Evolutionary conservation across 768 basidiomycete species (phyloP).

Genomic region (Tylopilus felleus): DNA sequence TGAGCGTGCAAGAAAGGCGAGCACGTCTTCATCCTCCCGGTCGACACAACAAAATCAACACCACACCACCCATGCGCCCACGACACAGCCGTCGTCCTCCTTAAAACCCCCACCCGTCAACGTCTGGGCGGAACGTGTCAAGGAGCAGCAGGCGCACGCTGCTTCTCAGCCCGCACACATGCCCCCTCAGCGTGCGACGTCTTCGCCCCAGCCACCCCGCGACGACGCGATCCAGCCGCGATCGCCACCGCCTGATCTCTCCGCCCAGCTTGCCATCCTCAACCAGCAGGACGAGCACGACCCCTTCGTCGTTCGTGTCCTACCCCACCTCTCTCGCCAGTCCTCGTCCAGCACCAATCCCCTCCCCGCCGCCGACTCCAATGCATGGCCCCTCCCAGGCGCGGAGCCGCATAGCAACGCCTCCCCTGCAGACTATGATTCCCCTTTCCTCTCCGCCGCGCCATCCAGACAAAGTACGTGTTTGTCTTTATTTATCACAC

Average conservation of each 20-base stretch:
- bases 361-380: constrained; percentile 17
- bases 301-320: constrained; percentile 43
- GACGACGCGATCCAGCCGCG: constrained; percentile 18
- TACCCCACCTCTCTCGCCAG: constrained; percentile 32
- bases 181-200: constrained; percentile 9
- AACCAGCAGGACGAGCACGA: constrained; percentile 35
- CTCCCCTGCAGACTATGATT: constrained; percentile 37
- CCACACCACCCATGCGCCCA: neutral
- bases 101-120: constrained; percentile 31
- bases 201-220: constrained; percentile 10
- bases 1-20: constrained; percentile 48
- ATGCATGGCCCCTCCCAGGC: constrained; percentile 19
- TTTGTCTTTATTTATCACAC: constrained; percentile 13
- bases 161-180: constrained; percentile 14
- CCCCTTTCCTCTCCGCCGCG: constrained; percentile 27
- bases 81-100: constrained; percentile 2
- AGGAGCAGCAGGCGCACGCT: constrained; percentile 36
- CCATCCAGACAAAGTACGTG: constrained; percentile 39
- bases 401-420: constrained; percentile 25
- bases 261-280: constrained; percentile 21
- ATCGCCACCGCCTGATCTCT: constrained; percentile 18
- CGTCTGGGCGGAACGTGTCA: constrained; percentile 43
- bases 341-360: constrained; percentile 25
- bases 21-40: constrained; percentile 3
- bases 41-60: constrained; percentile 3